Evolutionary conservation across 148 eudicot species (phyloP).

Genomic region (Vaccinium corymbosum): DNA sequence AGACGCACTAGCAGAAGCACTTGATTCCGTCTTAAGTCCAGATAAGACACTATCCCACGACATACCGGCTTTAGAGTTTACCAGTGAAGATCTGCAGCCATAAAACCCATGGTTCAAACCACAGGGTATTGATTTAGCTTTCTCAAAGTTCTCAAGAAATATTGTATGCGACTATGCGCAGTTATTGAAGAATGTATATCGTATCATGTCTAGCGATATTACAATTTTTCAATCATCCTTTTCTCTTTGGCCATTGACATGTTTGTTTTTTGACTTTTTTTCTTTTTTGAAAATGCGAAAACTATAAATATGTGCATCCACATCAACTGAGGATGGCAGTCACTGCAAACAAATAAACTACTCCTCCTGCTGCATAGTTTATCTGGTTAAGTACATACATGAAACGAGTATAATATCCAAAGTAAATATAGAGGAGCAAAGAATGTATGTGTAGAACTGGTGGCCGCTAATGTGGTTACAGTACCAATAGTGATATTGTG

Average conservation of each 20-base stretch:
- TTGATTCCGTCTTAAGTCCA: conserved; percentile 27
- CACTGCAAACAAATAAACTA: background rate
- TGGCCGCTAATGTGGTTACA: background rate
- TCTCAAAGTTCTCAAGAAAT: background rate
- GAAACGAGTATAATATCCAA: background rate
- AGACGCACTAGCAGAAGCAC: conserved; percentile 28
- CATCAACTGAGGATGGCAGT: background rate
- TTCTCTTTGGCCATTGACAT: background rate
- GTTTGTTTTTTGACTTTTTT: background rate
- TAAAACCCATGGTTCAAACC: background rate
- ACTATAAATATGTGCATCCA: background rate
- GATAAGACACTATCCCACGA: conserved; percentile 36
- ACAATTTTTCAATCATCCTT: background rate
- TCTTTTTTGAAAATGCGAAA: background rate
- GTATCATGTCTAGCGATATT: background rate
- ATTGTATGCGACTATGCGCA: background rate
- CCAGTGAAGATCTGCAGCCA: conserved; percentile 66
- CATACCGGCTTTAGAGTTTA: conserved; percentile 48
- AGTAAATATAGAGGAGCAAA: background rate
- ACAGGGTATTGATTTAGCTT: background rate
- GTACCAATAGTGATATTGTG: background rate
- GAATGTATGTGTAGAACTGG: background rate
- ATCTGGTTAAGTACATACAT: background rate
- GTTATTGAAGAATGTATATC: background rate
- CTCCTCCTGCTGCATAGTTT: background rate